These are phyloP conservation scores for Calonectria henricotiae DNA, from an alignment of 2,329 filamentous ascomycete species.

Conservation along the genomic window DNA sequence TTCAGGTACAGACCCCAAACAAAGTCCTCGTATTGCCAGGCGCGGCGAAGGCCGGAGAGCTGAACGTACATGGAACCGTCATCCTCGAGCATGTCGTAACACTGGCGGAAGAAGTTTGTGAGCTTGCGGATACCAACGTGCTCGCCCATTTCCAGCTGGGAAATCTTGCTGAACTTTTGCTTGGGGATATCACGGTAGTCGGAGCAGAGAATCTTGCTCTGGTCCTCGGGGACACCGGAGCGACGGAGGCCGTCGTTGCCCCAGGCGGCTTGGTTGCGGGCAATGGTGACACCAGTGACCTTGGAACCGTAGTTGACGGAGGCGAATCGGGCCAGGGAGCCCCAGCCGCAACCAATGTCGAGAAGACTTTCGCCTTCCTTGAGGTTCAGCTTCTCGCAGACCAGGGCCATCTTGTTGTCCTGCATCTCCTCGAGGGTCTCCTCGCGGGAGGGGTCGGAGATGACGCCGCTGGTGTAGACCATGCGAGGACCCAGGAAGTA, in stretches of 20 bases:
- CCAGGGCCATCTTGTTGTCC: conserved; percentile 96
- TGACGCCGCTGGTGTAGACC: conserved; percentile 97
- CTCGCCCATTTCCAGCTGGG: conserved; percentile 98
- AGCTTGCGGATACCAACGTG: conserved; percentile 97
- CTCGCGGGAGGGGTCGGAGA: conserved; percentile 88
- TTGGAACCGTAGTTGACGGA: conserved; percentile 91
- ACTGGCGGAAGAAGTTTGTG: conserved; percentile 84
- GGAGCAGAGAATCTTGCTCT: conserved; percentile 94
- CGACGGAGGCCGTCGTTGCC: conserved; percentile 91
- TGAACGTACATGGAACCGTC: conserved; percentile 97
- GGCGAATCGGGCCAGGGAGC: conserved; percentile 93
- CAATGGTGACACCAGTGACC: conserved; percentile 92
- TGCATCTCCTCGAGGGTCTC: conserved; percentile 95
- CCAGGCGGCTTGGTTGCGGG: conserved; percentile 96
- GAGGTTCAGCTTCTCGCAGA: conserved; percentile 95
- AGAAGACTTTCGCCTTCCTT: conserved; percentile 87
- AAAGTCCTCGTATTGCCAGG: conserved; percentile 98
- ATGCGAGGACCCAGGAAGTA: conserved; percentile 99
- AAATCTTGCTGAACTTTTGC: conserved; percentile 93
- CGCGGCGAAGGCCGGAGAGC: conserved; percentile 92
- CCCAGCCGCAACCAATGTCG: conserved; percentile 98
- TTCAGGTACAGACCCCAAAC: conserved; percentile 99
- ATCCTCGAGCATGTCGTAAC: conserved; percentile 95
- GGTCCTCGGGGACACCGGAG: conserved; percentile 85
- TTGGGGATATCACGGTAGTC: conserved; percentile 96